Conservation (phyloP, 768 basidiomycete genomes). For the Boletus rubropictus region DNA sequence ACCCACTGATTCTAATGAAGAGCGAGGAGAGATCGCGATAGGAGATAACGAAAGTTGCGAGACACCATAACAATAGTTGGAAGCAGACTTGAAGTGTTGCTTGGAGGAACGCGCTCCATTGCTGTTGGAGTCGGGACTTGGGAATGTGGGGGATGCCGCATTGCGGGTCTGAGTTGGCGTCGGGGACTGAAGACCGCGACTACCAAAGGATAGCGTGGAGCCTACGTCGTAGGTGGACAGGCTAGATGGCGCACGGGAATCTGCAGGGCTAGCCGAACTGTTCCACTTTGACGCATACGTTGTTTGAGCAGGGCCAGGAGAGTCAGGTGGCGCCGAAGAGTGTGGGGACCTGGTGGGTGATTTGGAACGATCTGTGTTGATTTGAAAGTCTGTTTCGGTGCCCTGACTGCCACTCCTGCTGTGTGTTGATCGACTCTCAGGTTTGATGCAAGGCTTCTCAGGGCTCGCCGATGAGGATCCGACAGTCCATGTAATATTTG, state of each 20-base stretch:
- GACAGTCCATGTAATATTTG: constrained; percentile 67
- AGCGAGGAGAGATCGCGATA: constrained; percentile 67
- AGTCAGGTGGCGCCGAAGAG: constrained; percentile 56
- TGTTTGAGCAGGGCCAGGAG: constrained; percentile 42
- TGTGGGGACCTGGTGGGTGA: constrained; percentile 44
- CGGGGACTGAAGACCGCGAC: constrained; percentile 46
- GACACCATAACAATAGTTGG: constrained; percentile 47
- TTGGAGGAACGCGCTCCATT: constrained; percentile 49
- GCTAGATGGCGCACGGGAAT: constrained; percentile 41
- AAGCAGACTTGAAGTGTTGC: constrained; percentile 42
- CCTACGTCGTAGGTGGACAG: constrained; percentile 47
- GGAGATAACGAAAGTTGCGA: constrained; percentile 66
- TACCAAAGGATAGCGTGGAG: constrained; percentile 39
- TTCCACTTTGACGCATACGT: constrained; percentile 19
- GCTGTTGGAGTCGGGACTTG: constrained; percentile 31
- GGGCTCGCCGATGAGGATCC: constrained; percentile 28
- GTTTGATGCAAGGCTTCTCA: constrained; percentile 30
- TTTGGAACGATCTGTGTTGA: constrained; percentile 33
- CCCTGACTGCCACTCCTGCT: constrained; percentile 57
- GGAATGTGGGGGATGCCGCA: constrained; percentile 42
- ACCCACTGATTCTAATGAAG: constrained; percentile 73
- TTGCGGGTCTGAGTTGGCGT: constrained; percentile 67
- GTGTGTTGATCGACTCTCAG: constrained; percentile 34
- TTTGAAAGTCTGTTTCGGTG: constrained; percentile 29
- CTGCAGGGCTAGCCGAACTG: constrained; percentile 31